Evolutionary conservation across 2,329 filamentous ascomycete species (phyloP).

Genomic region (Neonectria faginata): DNA sequence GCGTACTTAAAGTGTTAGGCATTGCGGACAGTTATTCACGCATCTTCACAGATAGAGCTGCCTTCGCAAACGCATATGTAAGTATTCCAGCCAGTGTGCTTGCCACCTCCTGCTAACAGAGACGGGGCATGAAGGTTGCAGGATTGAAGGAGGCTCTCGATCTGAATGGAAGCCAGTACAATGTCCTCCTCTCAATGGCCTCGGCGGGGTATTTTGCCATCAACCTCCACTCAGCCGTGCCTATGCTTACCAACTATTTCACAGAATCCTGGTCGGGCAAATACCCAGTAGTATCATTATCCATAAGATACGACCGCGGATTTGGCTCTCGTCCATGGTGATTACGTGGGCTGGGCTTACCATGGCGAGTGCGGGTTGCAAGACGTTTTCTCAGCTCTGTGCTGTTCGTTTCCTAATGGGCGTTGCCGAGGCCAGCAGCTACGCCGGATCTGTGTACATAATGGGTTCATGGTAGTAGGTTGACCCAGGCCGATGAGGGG

Average conservation of each 20-base stretch:
- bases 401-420: constrained; percentile 47
- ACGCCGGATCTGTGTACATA: constrained; percentile 50
- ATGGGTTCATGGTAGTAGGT: constrained; percentile 61
- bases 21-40: too few species aligned
- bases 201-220: constrained; percentile 2
- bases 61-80: constrained; percentile 22
- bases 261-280: constrained; percentile 61
- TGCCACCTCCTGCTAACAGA: neutral
- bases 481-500: too few species aligned
- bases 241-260: neutral
- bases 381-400: constrained; percentile 46
- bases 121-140: neutral
- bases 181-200: constrained; percentile 16
- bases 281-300: constrained; percentile 68
- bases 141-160: constrained; percentile 15
- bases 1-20: neutral
- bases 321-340: constrained; percentile 71
- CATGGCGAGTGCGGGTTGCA: constrained; percentile 49
- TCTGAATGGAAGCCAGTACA: constrained; percentile 10
- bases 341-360: constrained; percentile 70
- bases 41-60: constrained; percentile 8
- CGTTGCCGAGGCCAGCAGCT: constrained; percentile 45
- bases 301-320: constrained; percentile 68
- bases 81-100: neutral
- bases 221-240: neutral